phyloP scores from a whole-genome alignment of 495 filamentous ascomycete species.

The Hamigera avellanea region DNA sequence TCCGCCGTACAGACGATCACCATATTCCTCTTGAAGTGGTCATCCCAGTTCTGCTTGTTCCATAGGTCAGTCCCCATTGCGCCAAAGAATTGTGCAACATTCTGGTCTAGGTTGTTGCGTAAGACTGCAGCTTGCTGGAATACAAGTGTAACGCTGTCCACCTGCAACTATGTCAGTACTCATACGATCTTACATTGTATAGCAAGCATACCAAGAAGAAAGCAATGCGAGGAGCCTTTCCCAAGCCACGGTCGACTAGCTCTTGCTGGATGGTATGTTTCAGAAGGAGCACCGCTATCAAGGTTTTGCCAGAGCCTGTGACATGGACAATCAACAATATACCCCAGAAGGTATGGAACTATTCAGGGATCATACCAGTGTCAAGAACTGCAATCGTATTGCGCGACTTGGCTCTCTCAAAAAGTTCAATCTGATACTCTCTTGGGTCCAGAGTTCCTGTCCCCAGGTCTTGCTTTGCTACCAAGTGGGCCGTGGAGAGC shows the following conservation, averaged over 20 bases:
- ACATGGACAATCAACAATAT: slow-evolving; percentile 3
- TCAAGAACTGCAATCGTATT: slow-evolving; percentile 96
- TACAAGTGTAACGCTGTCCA: slow-evolving; percentile 81
- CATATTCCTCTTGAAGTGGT: slow-evolving; percentile 59
- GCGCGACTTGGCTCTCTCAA: slow-evolving; percentile 72
- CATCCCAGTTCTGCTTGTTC: slow-evolving; percentile 55
- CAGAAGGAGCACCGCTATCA: slow-evolving; percentile 84
- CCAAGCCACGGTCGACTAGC: slow-evolving; percentile 53
- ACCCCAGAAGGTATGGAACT: neutral
- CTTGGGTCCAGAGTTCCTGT: slow-evolving; percentile 54
- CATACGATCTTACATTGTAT: slow-evolving; percentile 1
- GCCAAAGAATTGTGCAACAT: slow-evolving; percentile 69
- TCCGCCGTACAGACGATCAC: slow-evolving; percentile 92
- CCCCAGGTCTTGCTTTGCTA: slow-evolving; percentile 29
- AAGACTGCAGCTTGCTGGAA: slow-evolving; percentile 85
- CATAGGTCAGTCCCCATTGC: slow-evolving; percentile 57
- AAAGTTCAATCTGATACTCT: slow-evolving; percentile 89
- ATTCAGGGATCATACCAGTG: slow-evolving; percentile 51
- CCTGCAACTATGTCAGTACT: slow-evolving; percentile 25
- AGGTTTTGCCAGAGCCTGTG: slow-evolving; percentile 84
- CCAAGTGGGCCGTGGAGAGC: slow-evolving; percentile 30
- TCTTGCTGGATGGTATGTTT: slow-evolving; percentile 69
- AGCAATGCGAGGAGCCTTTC: slow-evolving; percentile 49
- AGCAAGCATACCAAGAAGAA: slow-evolving; percentile 65
- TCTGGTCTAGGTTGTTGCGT: slow-evolving; percentile 70